Conservation (phyloP, 805 yeast genomes). For the Candida coleopterorum region DNA sequence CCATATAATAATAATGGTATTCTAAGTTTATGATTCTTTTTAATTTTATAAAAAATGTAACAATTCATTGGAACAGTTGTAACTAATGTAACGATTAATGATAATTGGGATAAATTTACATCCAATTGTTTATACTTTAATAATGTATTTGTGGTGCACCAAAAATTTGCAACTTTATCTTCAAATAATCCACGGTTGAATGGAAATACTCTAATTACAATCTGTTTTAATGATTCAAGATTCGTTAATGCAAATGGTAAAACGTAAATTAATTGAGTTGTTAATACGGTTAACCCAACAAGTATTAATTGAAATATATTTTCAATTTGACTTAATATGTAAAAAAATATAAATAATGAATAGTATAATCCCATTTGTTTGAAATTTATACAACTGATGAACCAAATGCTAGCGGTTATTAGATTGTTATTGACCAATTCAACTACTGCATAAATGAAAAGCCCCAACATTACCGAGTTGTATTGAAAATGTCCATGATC, state of each 20-base stretch:
- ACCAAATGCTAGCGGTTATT: constrained; percentile 68
- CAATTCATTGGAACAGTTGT: constrained; percentile 30
- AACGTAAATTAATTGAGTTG: constrained; percentile 47
- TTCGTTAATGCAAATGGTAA: constrained; percentile 54
- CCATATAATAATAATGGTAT: constrained; percentile 48
- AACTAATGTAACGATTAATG: constrained; percentile 49
- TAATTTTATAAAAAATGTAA: constrained; percentile 33
- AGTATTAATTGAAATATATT: constrained; percentile 50
- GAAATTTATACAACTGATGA: constrained; percentile 73
- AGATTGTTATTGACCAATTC: constrained; percentile 61
- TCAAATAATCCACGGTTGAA: constrained; percentile 92
- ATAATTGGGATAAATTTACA: constrained; percentile 51
- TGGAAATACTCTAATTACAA: constrained; percentile 74
- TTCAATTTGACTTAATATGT: constrained; percentile 52
- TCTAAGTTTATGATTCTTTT: constrained; percentile 10
- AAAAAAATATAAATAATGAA: constrained; percentile 83
- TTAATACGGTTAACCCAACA: constrained; percentile 60
- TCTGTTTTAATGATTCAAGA: constrained; percentile 38
- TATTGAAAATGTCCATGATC: constrained; percentile 98
- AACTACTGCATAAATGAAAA: constrained; percentile 63
- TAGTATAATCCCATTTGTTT: constrained; percentile 96
- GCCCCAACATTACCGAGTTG: constrained; percentile 91
- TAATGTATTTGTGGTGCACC: constrained; percentile 89
- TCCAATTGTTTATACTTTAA: constrained; percentile 61
- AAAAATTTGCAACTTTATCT: constrained; percentile 94